phyloP scores from a whole-genome alignment of 768 basidiomycete species.

The Panaeolus cyanescens region DNA sequence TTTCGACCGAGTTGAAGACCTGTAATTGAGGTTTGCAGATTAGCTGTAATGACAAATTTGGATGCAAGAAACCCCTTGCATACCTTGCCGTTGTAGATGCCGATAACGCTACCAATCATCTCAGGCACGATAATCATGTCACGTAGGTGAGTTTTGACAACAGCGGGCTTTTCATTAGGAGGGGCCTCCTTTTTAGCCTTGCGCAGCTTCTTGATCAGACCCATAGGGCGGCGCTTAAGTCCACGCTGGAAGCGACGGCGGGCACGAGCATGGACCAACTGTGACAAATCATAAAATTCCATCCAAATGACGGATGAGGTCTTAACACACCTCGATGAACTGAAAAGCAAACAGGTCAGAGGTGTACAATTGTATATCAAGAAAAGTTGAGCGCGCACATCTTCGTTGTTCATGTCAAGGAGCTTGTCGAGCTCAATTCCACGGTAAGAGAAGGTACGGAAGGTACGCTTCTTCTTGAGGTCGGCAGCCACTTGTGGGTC shows the following conservation, averaged over 20 bases:
- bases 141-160: slow-evolving; percentile 98
- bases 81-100: slow-evolving; percentile 98
- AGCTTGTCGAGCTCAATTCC: slow-evolving; percentile 98
- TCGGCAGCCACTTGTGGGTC: slow-evolving; percentile 94
- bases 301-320: slow-evolving; percentile 2
- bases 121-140: slow-evolving; percentile 99
- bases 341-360: slow-evolving; percentile 25
- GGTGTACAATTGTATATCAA: neutral
- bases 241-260: slow-evolving; percentile 99
- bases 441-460: slow-evolving; percentile 98
- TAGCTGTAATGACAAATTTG: neutral
- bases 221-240: slow-evolving; percentile 97
- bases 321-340: slow-evolving; percentile 75
- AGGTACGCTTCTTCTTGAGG: slow-evolving; percentile 97
- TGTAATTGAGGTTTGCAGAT: slow-evolving; percentile 24
- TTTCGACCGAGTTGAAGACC: slow-evolving; percentile 96
- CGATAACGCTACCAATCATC: slow-evolving; percentile 98
- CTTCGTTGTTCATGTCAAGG: slow-evolving; percentile 93
- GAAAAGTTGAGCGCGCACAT: slow-evolving; percentile 55
- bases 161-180: slow-evolving; percentile 97
- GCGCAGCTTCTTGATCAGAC: slow-evolving; percentile 98
- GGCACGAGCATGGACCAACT: slow-evolving; percentile 98
- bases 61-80: slow-evolving; percentile 14
- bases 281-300: slow-evolving; percentile 4
- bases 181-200: slow-evolving; percentile 99